A percentile compares a stretch with the other conserved stretches of the same genome.
Conservation (phyloP, 192 early-diverging fungal species). For the Thamnidium elegans region DNA sequence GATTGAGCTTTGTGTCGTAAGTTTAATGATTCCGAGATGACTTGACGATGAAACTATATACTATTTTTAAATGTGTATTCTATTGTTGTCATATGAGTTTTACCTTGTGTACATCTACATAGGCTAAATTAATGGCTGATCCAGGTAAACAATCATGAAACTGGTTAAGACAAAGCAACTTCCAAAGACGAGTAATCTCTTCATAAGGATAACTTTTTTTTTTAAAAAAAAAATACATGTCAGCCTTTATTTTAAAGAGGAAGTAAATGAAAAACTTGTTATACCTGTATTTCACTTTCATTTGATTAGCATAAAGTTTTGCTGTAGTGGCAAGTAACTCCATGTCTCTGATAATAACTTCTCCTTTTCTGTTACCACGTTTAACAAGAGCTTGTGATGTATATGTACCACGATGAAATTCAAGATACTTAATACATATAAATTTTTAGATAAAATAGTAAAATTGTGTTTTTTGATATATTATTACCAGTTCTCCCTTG, state of each 20-base stretch:
- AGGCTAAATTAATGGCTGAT: conserved; percentile 85
- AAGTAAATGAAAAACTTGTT: not conserved
- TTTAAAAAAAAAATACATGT: not conserved
- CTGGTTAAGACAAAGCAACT: conserved; percentile 88
- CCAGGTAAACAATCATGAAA: conserved; percentile 99
- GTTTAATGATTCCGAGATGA: conserved; percentile 21
- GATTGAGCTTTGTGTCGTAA: conserved; percentile 32
- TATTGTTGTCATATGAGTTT: not conserved
- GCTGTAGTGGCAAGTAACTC: conserved; percentile 72
- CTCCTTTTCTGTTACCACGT: conserved; percentile 79
- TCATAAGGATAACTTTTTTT: conserved; percentile 63
- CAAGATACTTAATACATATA: conserved; percentile 72
- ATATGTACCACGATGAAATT: conserved; percentile 98
- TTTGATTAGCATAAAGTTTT: conserved; percentile 1
- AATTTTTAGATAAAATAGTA: not conserved
- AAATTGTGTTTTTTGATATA: not conserved
- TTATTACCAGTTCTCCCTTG: conserved; percentile 87
- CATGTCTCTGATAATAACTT: conserved; percentile 81
- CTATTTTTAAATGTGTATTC: not conserved
- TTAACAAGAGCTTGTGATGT: conserved; percentile 89
- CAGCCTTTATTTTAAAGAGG: not conserved
- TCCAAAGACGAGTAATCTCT: conserved; percentile 84
- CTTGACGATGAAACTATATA: conserved; percentile 42
- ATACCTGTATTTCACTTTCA: conserved; percentile 6
- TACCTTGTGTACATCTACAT: conserved; percentile 75